A percentile compares a stretch with the other conserved stretches of the same genome.
Conservation (phyloP, 768 basidiomycete genomes). For the Rhodocollybia butyracea region DNA sequence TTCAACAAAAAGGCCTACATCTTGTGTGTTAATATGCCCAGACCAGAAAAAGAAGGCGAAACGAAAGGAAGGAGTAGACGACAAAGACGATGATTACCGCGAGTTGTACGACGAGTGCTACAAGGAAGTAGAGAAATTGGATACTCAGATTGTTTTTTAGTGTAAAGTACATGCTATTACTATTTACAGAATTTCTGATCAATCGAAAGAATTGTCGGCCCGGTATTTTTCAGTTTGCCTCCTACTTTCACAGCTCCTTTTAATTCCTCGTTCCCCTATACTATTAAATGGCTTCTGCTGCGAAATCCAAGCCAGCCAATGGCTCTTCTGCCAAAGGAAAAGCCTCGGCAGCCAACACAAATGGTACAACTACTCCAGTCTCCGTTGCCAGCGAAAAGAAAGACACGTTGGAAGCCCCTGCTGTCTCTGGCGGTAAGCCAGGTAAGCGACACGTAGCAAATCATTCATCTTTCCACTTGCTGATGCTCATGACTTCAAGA, state of each 20-base stretch:
- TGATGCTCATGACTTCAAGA: too few species aligned
- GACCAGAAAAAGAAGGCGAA: conserved; percentile 70
- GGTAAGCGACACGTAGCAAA: too few species aligned
- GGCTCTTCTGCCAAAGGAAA: conserved; percentile 39
- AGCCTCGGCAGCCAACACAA: conserved; percentile 35
- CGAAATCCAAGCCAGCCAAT: conserved; percentile 51
- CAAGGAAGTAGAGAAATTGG: conserved; percentile 80
- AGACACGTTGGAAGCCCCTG: conserved; percentile 40
- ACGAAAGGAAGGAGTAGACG: conserved; percentile 54
- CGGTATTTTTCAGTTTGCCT: neutral
- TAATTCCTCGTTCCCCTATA: conserved; percentile 20
- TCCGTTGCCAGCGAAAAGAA: conserved; percentile 34
- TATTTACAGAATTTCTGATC: neutral
- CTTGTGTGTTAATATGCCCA: conserved; percentile 94
- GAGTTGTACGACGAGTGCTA: conserved; percentile 85
- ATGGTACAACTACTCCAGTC: conserved; percentile 47
- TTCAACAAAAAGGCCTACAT: conserved; percentile 96
- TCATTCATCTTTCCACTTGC: too few species aligned
- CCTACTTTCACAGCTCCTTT: conserved; percentile 8
- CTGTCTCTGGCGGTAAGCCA: conserved; percentile 53
- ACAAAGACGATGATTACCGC: conserved; percentile 79
- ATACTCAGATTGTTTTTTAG: conserved; percentile 61
- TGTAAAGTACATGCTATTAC: neutral
- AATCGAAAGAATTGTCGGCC: too few species aligned
- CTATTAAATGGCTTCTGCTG: conserved; percentile 37